These are phyloP conservation scores for Rhytidiadelphus loreus DNA, from an alignment of 225 moss, liverwort and hornwort species.

Conservation along the genomic window DNA sequence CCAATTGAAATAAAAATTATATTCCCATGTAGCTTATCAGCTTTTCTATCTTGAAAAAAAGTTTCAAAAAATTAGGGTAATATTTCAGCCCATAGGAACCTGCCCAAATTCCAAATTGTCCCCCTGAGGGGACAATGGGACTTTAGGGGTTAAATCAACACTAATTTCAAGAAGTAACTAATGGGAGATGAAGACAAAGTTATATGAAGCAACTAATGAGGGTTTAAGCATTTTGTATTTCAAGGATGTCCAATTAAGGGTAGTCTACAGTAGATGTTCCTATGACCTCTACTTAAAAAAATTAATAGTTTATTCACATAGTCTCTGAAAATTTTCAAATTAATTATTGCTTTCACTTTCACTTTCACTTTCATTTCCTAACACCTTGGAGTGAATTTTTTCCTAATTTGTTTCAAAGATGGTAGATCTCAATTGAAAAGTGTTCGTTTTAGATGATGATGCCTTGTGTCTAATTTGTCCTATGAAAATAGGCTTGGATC, in stretches of 20 bases:
- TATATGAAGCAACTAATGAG: neutral
- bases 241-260: neutral
- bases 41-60: too few relatives aligned
- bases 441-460: neutral
- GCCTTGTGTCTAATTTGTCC: rapidly evolving
- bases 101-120: too few relatives aligned
- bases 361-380: neutral
- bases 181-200: neutral
- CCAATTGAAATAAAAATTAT: too few relatives aligned
- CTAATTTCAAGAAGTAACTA: neutral
- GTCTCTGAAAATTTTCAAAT: neutral
- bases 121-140: too few relatives aligned
- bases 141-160: too few relatives aligned
- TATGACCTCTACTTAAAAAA: neutral
- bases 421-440: too few relatives aligned
- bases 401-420: rapidly evolving
- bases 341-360: rapidly evolving
- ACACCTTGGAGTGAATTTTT: rapidly evolving
- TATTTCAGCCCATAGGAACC: too few relatives aligned
- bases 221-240: neutral
- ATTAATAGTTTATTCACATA: neutral
- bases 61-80: too few relatives aligned
- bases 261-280: neutral
- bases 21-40: too few relatives aligned
- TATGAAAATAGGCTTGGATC: too few relatives aligned